Evolutionary conservation across 352 stramenopile genomes (phyloP).

Genomic region (Phytophthora europaea): DNA sequence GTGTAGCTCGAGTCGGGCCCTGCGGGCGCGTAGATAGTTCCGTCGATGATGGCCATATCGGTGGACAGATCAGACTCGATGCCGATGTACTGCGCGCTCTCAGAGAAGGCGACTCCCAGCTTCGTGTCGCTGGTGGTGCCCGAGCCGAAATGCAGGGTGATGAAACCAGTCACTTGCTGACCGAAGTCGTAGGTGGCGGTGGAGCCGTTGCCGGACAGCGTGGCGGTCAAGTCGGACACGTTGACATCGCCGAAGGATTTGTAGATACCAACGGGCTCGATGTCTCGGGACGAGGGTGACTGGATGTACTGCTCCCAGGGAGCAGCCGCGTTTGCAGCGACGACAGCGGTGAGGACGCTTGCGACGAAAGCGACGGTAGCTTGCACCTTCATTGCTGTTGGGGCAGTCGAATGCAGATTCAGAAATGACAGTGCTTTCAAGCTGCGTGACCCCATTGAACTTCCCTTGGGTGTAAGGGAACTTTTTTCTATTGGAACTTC

Average conservation of each 20-base stretch:
- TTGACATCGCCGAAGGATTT: slow-evolving; percentile 24
- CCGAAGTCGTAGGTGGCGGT: slow-evolving; percentile 53
- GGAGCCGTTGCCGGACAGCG: slow-evolving; percentile 40
- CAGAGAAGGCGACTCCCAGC: slow-evolving; percentile 44
- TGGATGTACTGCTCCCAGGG: slow-evolving; percentile 37
- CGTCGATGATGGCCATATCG: slow-evolving; percentile 45
- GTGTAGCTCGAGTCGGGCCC: slow-evolving; percentile 37
- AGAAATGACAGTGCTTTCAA: slow-evolving; percentile 13
- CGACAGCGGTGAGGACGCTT: slow-evolving; percentile 14
- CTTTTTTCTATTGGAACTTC: no score
- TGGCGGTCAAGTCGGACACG: slow-evolving; percentile 28
- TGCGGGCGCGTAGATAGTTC: slow-evolving; percentile 45
- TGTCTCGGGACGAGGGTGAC: slow-evolving; percentile 29
- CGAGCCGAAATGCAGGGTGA: slow-evolving; percentile 37
- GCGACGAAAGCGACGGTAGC: slow-evolving; percentile 17
- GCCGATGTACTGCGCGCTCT: slow-evolving; percentile 44
- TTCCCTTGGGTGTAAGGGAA: not conserved
- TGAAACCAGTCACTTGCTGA: slow-evolving; percentile 38
- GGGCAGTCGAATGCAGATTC: slow-evolving; percentile 16
- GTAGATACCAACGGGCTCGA: slow-evolving; percentile 26
- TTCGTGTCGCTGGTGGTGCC: slow-evolving; percentile 28
- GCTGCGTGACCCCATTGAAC: not conserved
- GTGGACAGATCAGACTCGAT: slow-evolving; percentile 47
- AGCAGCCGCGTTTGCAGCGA: slow-evolving; percentile 7
- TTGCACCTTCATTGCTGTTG: slow-evolving; percentile 25